These are phyloP conservation scores for Malus fusca DNA, from an alignment of 306 rosid species.

Conservation along the genomic window DNA sequence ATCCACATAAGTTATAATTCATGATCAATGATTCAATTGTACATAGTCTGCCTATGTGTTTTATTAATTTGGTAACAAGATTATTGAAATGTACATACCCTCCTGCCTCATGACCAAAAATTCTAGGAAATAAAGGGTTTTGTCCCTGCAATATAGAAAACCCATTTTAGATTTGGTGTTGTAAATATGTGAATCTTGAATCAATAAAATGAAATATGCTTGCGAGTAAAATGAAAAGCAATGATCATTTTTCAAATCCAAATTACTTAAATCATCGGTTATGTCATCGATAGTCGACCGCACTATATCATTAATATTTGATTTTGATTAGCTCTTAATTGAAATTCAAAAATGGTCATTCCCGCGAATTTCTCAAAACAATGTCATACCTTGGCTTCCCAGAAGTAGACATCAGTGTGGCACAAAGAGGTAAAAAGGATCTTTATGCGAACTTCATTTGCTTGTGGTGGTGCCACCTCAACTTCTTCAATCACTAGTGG, in stretches of 20 bases:
- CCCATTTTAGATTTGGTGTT: background rate
- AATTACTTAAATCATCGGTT: too few relatives aligned
- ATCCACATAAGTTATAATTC: background rate
- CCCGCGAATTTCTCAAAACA: background rate
- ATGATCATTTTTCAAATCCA: too few relatives aligned
- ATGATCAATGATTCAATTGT: too few relatives aligned
- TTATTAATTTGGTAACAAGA: background rate
- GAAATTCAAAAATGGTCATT: too few relatives aligned
- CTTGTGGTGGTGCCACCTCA: slow-evolving; percentile 31
- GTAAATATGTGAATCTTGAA: too few relatives aligned
- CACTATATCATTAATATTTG: too few relatives aligned
- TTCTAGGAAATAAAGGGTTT: slow-evolving; percentile 80
- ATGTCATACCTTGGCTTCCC: slow-evolving; percentile 30
- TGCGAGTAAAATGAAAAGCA: too few relatives aligned
- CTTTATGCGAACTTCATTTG: slow-evolving; percentile 23
- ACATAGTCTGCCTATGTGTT: too few relatives aligned
- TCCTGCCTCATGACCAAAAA: slow-evolving; percentile 93
- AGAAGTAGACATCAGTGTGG: background rate
- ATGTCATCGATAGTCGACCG: too few relatives aligned
- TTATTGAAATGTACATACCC: slow-evolving; percentile 35
- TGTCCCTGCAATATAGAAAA: slow-evolving; percentile 45
- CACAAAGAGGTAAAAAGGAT: slow-evolving; percentile 24
- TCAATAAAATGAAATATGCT: too few relatives aligned
- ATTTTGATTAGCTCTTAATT: too few relatives aligned
- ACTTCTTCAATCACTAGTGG: background rate